Evolutionary conservation across 2,329 filamentous ascomycete species (phyloP).

Genomic region (Byssochlamys sp.): DNA sequence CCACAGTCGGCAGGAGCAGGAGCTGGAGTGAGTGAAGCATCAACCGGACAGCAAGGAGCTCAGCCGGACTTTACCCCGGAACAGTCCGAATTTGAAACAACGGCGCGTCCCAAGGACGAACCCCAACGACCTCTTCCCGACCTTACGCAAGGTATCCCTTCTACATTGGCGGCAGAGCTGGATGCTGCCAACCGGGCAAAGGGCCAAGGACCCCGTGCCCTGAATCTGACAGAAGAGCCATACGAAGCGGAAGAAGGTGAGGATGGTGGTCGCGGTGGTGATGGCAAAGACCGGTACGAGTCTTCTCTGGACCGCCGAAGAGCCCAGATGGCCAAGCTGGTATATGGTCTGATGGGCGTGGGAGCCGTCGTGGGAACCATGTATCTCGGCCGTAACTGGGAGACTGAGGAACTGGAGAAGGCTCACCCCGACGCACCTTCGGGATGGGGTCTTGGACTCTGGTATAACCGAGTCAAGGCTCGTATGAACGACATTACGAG

Average conservation of each 20-base stretch:
- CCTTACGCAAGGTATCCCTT: slow-evolving; percentile 87
- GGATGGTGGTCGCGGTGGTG: slow-evolving; percentile 46
- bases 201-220: slow-evolving; percentile 21
- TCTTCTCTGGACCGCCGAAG: slow-evolving; percentile 82
- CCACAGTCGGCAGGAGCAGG: slow-evolving; percentile 18
- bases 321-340: slow-evolving; percentile 63
- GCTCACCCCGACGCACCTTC: slow-evolving; percentile 63
- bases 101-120: slow-evolving; percentile 15
- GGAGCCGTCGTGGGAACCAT: slow-evolving; percentile 50
- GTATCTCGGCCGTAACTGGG: slow-evolving; percentile 84
- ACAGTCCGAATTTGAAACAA: slow-evolving; percentile 32
- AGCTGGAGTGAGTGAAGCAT: slow-evolving; percentile 13
- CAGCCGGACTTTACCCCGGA: slow-evolving; percentile 16
- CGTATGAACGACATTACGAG: slow-evolving; percentile 66
- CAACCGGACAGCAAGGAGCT: neutral
- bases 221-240: slow-evolving; percentile 48
- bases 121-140: slow-evolving; percentile 69
- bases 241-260: slow-evolving; percentile 36
- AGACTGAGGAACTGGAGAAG: slow-evolving; percentile 59
- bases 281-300: slow-evolving; percentile 70
- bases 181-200: slow-evolving; percentile 35
- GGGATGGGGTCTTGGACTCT: slow-evolving; percentile 64
- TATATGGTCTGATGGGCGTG: slow-evolving; percentile 55
- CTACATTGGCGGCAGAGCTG: slow-evolving; percentile 73
- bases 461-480: slow-evolving; percentile 72